Base-by-base conservation (phyloP, 345 rosid species). In the Cochlearia excelsa region DNA sequence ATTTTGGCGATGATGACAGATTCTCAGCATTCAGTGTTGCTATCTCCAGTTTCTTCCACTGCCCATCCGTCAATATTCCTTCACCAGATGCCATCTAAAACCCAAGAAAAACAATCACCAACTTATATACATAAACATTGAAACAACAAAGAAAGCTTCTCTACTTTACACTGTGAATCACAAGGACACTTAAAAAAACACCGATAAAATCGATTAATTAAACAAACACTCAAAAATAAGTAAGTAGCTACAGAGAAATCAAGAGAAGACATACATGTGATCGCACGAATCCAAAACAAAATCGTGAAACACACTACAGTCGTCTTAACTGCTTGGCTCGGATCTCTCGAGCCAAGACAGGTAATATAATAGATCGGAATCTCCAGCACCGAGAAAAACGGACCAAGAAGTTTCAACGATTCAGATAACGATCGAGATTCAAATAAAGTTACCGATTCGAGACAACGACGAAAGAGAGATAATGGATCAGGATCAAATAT, bases 291-390 rank as follows among this genome's bases (percentile, higher is more conserved):
- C 48, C 4, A 51, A 69, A 3, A 33, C 55, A 4, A 64, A 59
- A 70, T 59, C 57, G 78, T 69, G 78, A 73, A 78, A 52, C 74
- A 69, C 75, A 74, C 60, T 72, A 5, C 5, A 5, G 5, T 33
- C 1, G 52, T 35, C 39, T 57, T 57, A 9, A 69, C 88, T 77
- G 90, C 87, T 80, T 81, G 95, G 96, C 96, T 81, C 88, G 85
- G 95, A 91, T 88, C 87, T 88, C 87, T 80, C 88, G 89, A 91
- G 95, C 95, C 98, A 82, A 87, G 85, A 61, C 88, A 80, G 79
- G 66, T 64, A 74, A 66, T 64, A 68, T 30, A 61, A 78, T 57
- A 51, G 64, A 63, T 50, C 5, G 48, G 53, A 43, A 63, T 37
- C 49, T 63, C 49, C 60, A 63, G 54, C 26, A 56, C 53, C 57